Base-by-base conservation (phyloP, 2,329 filamentous ascomycete species). In the Colletotrichum sp. region DNA sequence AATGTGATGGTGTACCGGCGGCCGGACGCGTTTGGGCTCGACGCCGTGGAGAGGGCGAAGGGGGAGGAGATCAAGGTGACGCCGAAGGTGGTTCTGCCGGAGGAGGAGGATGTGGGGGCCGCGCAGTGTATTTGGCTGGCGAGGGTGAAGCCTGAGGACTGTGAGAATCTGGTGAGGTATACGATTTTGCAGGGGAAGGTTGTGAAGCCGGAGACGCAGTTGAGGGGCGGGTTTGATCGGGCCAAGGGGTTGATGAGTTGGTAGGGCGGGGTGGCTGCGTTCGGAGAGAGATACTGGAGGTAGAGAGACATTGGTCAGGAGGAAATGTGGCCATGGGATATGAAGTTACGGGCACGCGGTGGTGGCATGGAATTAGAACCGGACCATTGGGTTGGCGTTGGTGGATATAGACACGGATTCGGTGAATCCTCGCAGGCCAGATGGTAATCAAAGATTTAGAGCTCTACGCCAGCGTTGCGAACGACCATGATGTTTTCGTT, bases 121-220 rank as follows among this genome's bases (percentile, higher is more conserved):
- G 93, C 91, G 61, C 96, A 98, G 87, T 96, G 96, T 77, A 97
- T 98, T 79, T 98, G 96, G 96, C 88, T 98, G 61, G 96, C 95
- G 25, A 88, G 96, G 74, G 93, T 98, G 22, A 86, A 88, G 81
- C 96, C 96, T 0, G 94, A 97, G 86, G 95, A 98, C 82, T 98
- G 96, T 81, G 96, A 98, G 88, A 97, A 97, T 78, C 92, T 99
- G 76, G 92, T 99, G 58, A 90, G 92, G 81, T 98, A 94, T 83
- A 98, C 97, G 0, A 90, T 99, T 5, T 84, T 98, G 80, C 94
- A 98, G 87, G 97, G 97, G 28, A 98, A 98, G 87, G 92, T 98
- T 30, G 92, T 98, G 68, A 98, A 98, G 88, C 95, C 96, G 1
- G 94, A 93, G 82, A 90, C 89, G 71, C 96, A 98, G 88, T 84